Evolutionary conservation across 2,329 filamentous ascomycete genomes (phyloP).

Genomic region (Pseudocercospora cruenta): DNA sequence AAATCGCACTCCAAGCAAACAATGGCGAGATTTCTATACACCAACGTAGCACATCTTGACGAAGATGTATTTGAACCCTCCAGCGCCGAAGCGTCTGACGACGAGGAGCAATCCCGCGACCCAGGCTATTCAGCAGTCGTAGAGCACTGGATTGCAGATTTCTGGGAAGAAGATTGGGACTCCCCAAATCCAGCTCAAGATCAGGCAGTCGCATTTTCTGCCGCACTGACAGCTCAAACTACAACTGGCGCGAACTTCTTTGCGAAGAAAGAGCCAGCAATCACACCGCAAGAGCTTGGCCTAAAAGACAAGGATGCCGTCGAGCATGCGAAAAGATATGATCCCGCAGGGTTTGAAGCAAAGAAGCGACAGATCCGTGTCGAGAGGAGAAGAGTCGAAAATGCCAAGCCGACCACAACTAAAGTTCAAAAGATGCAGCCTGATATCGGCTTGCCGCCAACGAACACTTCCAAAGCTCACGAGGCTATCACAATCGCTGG

Average conservation of each 20-base stretch:
- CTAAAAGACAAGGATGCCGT: not conserved
- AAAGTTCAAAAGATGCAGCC: not conserved
- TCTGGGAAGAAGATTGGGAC: not conserved
- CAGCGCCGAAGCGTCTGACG: not conserved
- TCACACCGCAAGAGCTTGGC: not conserved
- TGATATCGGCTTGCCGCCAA: not conserved
- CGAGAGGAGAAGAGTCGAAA: not conserved
- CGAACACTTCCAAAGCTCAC: not conserved
- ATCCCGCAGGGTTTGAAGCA: not conserved
- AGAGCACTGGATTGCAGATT: not conserved
- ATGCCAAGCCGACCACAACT: not conserved
- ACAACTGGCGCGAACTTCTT: not conserved
- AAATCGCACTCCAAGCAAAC: not conserved
- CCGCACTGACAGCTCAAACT: not conserved
- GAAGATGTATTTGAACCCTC: not conserved
- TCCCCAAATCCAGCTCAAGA: not conserved
- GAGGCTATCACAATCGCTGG: not conserved
- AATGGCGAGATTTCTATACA: not conserved
- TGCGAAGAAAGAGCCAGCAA: not conserved
- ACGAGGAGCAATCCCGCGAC: not conserved
- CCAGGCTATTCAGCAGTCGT: not conserved
- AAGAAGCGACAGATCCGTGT: not conserved
- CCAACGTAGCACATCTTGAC: not conserved
- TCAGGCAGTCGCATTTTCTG: not conserved
- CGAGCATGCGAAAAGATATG: not conserved